phyloP scores from a whole-genome alignment of 1,139 yeast genomes.

The Geotrichum fermentans region DNA sequence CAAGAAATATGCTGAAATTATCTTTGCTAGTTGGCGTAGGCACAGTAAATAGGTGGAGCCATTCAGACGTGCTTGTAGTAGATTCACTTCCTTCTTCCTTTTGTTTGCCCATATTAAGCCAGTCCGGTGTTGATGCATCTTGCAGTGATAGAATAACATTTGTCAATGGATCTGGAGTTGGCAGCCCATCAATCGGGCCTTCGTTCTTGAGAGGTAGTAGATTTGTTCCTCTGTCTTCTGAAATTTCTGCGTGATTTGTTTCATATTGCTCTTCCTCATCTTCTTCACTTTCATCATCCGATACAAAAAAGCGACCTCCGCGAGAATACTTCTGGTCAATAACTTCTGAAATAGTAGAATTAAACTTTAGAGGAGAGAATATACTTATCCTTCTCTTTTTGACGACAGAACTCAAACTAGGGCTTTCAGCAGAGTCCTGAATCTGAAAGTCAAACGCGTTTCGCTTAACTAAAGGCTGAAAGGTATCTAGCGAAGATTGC shows the following conservation, averaged over 20 bases:
- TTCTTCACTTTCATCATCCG: slow-evolving; percentile 29
- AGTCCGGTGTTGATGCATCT: slow-evolving; percentile 18
- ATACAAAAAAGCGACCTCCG: slow-evolving; percentile 79
- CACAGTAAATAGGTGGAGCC: slow-evolving; percentile 22
- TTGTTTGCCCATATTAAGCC: slow-evolving; percentile 7
- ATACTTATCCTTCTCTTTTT: slow-evolving; percentile 45
- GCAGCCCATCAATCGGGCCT: slow-evolving; percentile 5
- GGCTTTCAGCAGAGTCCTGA: not conserved
- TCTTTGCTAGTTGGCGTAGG: not conserved
- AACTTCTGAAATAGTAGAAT: slow-evolving; percentile 67
- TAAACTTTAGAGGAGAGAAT: slow-evolving; percentile 75
- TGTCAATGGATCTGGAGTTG: slow-evolving; percentile 18
- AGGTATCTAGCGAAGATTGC: slow-evolving; percentile 6
- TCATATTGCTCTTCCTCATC: slow-evolving; percentile 22
- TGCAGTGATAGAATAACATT: slow-evolving; percentile 13
- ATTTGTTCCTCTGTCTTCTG: slow-evolving; percentile 5
- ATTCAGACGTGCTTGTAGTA: slow-evolving; percentile 16
- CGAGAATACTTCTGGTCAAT: slow-evolving; percentile 78
- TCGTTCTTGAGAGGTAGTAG: not conserved
- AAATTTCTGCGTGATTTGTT: not conserved
- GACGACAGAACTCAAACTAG: not conserved
- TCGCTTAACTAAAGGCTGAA: not conserved
- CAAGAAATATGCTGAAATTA: slow-evolving; percentile 21
- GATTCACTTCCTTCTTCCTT: not conserved
- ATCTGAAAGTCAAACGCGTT: not conserved